phyloP scores from a whole-genome alignment of 1,284 basidiomycete genomes.

The Phlebopus sp. region DNA sequence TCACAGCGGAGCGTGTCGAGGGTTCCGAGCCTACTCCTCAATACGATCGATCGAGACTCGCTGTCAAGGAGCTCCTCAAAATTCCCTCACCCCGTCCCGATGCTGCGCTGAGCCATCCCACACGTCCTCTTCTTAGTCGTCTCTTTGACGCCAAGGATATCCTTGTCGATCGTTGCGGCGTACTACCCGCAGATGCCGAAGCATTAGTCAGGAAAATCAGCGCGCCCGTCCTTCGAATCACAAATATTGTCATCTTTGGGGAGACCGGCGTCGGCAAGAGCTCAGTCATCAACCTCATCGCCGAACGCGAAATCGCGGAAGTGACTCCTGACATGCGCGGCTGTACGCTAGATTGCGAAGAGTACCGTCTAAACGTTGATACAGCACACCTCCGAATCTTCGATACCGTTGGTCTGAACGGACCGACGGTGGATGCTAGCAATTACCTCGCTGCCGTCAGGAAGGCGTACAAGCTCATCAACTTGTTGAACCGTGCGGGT shows the following conservation, averaged over 20 bases:
- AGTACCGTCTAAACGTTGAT: slow-evolving; percentile 20
- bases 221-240: slow-evolving; percentile 10
- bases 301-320: slow-evolving; percentile 12
- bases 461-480: slow-evolving; percentile 34
- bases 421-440: slow-evolving; percentile 4
- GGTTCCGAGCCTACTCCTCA: not conserved
- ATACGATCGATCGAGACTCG: slow-evolving; percentile 17
- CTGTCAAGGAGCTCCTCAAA: slow-evolving; percentile 13
- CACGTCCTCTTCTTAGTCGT: slow-evolving; percentile 16
- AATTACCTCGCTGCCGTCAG: slow-evolving; percentile 28
- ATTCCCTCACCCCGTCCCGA: not conserved
- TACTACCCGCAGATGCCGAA: slow-evolving; percentile 12
- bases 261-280: slow-evolving; percentile 30
- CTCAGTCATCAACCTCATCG: slow-evolving; percentile 28
- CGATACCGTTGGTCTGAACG: slow-evolving; percentile 36
- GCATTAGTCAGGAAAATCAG: slow-evolving; percentile 17
- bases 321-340: slow-evolving; percentile 14
- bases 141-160: slow-evolving; percentile 3
- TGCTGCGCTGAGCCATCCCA: slow-evolving; percentile 1
- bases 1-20: slow-evolving; percentile 18
- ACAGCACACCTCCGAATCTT: slow-evolving; percentile 28
- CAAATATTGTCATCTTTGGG: slow-evolving; percentile 26
- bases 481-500: slow-evolving; percentile 24
- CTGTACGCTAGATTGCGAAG: slow-evolving; percentile 23
- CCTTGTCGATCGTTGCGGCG: slow-evolving; percentile 14